Evolutionary conservation across 2,329 filamentous ascomycete species (phyloP), one percentile per base, ranked within the genome.

Genomic region (Fragosphaeria purpurea): DNA sequence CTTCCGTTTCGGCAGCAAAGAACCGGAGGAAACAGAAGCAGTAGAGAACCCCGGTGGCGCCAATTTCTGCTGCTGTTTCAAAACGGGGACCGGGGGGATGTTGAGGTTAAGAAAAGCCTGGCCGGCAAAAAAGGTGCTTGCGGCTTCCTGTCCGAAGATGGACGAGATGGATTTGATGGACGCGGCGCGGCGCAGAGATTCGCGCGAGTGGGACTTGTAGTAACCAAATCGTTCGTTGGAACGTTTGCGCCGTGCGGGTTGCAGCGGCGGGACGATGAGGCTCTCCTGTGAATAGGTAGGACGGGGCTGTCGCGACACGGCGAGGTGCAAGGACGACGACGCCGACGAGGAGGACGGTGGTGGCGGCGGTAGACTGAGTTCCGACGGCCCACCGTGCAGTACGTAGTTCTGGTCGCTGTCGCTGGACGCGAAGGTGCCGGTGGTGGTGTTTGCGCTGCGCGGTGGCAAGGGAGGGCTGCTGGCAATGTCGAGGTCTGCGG

Each of bases 251-350:
- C 42, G 71, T 48, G 64, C 63, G 7, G 76, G 71, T 44, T 70
- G 68, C 13, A 83, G 64, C 0, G 80, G 79, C 7, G 76, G 68
- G 11, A 83, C 76, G 10, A 77, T 59, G 34, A 83, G 66, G 55
- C 79, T 83, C 58, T 83, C 80, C 55, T 78, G 77, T 0, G 80
- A 83, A 59, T 76, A 82, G 50, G 72, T 70, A 22, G 66, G 65
- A 6, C 67, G 68, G 1, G 65, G 55, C 37, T 60, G 59, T 30
- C 57, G 64, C 6, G 60, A 54, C 50, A 65, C 59, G 39, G 68
- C 66, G 32, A 57, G 60, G 33, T 63, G 57, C 9, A 68, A 71
- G 32, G 55, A 55, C 1, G 41, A 40, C 12, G 48, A 32, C 1
- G 53, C 53, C 2, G 55, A 53, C 4, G 54, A 52, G 4, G 48